Evolutionary conservation across 2,329 filamentous ascomycete species (phyloP), one percentile per base, ranked within the genome.

Genomic region (Ophiosphaerella narmari): DNA sequence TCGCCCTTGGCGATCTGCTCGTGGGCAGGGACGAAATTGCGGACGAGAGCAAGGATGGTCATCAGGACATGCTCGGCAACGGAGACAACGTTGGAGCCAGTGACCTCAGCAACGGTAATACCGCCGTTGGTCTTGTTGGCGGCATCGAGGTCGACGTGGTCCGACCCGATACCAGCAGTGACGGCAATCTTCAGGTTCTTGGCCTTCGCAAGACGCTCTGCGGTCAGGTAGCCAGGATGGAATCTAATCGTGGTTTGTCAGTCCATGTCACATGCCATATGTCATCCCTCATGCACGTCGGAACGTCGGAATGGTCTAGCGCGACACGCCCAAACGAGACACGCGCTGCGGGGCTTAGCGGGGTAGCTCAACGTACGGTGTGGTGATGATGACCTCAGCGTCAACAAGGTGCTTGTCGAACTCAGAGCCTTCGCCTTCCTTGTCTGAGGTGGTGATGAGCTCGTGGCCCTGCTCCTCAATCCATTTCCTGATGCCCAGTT

Each of bases 21-120:
- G 81, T 97, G 94, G 46, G 94, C 92, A 62, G 94, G 94, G 46
- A 96, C 91, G 73, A 97, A 99, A 88, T 99, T 99, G 81, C 94
- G 92, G 75, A 97, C 88, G 46, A 99, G 88, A 60, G 87, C 78
- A 44, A 99, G 89, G 78, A 97, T 97, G 75, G 94, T 99, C 94
- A 99, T 97, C 80, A 99, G 79, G 67, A 99, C 94, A 80, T 99
- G 94, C 85, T 99, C 94, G 53, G 94, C 94, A 59, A 99, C 94
- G 43, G 94, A 97, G 68, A 97, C 92, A 68, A 99, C 94, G 76
- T 99, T 99, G 80, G 89, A 95, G 73, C 94, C 94, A 8, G 94
- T 99, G 61, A 99, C 94, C 78, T 99, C 94, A 59, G 91, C 92
- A 56, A 99, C 94, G 66, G 92, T 99, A 79, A 97, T 80, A 74